phyloP scores from a whole-genome alignment of 352 stramenopile species.

The Globisporangium nagaii region DNA sequence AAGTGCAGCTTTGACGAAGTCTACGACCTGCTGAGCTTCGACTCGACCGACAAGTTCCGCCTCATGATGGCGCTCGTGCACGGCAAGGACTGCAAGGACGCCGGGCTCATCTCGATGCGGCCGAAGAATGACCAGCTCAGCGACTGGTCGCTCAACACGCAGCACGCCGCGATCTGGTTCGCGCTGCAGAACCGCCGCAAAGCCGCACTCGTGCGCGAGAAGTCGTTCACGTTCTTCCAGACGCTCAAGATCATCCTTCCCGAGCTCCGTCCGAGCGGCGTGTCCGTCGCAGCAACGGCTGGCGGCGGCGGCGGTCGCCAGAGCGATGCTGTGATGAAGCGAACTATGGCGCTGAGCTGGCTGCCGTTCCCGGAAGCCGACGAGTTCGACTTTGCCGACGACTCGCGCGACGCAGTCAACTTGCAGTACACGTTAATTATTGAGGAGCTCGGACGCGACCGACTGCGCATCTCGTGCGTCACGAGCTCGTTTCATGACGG shows the following conservation, averaged over 20 bases:
- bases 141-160: constrained; percentile 30
- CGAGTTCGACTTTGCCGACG: constrained; percentile 3
- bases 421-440: constrained; percentile 64
- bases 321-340: constrained; percentile 46
- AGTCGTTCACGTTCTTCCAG: constrained; percentile 60
- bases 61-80: constrained; percentile 60
- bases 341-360: constrained; percentile 55
- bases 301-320: constrained; percentile 10
- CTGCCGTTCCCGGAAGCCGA: constrained; percentile 33
- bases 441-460: constrained; percentile 44
- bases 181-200: constrained; percentile 46
- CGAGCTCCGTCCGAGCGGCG: constrained; percentile 16
- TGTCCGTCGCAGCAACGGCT: background rate
- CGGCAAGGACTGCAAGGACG: constrained; percentile 51
- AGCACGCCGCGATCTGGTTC: constrained; percentile 64
- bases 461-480: constrained; percentile 48
- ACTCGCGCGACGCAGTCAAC: constrained; percentile 26
- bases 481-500: constrained; percentile 50
- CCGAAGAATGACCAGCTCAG: constrained; percentile 25
- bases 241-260: constrained; percentile 54
- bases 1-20: constrained; percentile 56
- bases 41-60: constrained; percentile 47
- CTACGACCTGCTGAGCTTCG: constrained; percentile 46
- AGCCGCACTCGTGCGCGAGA: constrained; percentile 40
- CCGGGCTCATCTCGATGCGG: constrained; percentile 34